Evolutionary conservation across 306 rosid species (phyloP).

Genomic region (Trifolium subterraneum): DNA sequence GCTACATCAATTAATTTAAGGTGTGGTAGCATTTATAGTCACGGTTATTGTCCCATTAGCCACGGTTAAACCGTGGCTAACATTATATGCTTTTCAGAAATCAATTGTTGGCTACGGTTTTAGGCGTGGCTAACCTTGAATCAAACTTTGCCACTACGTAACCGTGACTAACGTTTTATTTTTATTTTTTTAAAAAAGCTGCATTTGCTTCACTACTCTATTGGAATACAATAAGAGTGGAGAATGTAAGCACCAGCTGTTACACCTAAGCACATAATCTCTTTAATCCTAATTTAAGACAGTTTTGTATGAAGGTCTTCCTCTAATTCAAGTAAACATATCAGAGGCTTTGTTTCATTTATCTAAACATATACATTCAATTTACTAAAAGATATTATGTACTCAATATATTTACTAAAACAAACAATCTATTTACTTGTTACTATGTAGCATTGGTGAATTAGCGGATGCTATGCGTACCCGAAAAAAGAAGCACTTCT

Average conservation of each 20-base stretch:
- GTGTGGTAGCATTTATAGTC: too few species aligned
- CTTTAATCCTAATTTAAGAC: slow-evolving; percentile 65
- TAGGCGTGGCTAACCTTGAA: too few species aligned
- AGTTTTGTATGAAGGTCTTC: slow-evolving; percentile 23
- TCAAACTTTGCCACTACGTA: too few species aligned
- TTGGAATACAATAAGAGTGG: too few species aligned
- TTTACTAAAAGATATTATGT: not conserved
- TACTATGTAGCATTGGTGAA: slow-evolving; percentile 4
- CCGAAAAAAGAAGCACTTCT: slow-evolving; percentile 84
- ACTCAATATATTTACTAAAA: slow-evolving; percentile 10
- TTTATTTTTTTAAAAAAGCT: too few species aligned
- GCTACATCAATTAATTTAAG: too few species aligned
- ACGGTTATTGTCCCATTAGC: too few species aligned
- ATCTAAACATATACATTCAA: not conserved
- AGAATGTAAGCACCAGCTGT: slow-evolving; percentile 90
- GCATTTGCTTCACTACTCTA: too few species aligned
- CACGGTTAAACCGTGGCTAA: too few species aligned
- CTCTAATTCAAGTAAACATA: slow-evolving; percentile 26
- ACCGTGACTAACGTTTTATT: too few species aligned
- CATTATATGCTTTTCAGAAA: too few species aligned
- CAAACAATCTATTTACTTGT: slow-evolving; percentile 10
- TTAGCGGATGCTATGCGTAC: slow-evolving; percentile 46
- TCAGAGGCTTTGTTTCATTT: slow-evolving; percentile 16
- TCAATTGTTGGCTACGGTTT: too few species aligned
- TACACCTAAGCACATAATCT: slow-evolving; percentile 85